phyloP scores from a whole-genome alignment of 148 eudicot species.

The Linanthus parryae region DNA sequence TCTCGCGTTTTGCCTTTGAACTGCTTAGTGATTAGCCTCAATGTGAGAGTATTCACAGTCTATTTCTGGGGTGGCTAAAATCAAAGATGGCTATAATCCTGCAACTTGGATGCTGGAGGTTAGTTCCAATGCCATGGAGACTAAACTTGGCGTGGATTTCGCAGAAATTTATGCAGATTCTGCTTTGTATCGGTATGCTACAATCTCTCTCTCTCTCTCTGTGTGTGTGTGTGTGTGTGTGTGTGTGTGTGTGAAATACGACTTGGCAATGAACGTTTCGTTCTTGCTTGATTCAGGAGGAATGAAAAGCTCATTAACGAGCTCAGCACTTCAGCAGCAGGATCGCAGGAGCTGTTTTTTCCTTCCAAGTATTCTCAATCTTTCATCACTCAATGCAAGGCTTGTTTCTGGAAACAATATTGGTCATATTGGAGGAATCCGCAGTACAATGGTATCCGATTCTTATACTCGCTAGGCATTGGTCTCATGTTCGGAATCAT shows the following conservation, averaged over 20 bases:
- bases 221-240: background rate
- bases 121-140: constrained; percentile 18
- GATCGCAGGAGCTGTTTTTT: constrained; percentile 36
- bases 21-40: constrained; percentile 2
- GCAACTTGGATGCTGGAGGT: constrained; percentile 37
- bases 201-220: background rate
- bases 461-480: constrained; percentile 31
- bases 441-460: constrained; percentile 35
- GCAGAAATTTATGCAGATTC: constrained; percentile 23
- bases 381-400: constrained; percentile 32
- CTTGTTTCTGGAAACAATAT: constrained; percentile 56
- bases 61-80: constrained; percentile 18
- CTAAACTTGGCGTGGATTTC: constrained; percentile 18
- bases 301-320: constrained; percentile 34
- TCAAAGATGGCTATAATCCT: constrained; percentile 25
- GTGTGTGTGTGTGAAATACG: background rate
- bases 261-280: too few relatives aligned
- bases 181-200: constrained; percentile 13
- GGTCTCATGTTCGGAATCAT: constrained; percentile 44
- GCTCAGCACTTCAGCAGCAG: constrained; percentile 36
- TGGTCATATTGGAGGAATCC: constrained; percentile 51
- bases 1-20: constrained; percentile 5
- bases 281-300: too few relatives aligned
- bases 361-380: constrained; percentile 38
- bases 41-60: constrained; percentile 17